Evolutionary conservation across 441 rosid genomes (phyloP).

Genomic region (Raphanus hybrid): DNA sequence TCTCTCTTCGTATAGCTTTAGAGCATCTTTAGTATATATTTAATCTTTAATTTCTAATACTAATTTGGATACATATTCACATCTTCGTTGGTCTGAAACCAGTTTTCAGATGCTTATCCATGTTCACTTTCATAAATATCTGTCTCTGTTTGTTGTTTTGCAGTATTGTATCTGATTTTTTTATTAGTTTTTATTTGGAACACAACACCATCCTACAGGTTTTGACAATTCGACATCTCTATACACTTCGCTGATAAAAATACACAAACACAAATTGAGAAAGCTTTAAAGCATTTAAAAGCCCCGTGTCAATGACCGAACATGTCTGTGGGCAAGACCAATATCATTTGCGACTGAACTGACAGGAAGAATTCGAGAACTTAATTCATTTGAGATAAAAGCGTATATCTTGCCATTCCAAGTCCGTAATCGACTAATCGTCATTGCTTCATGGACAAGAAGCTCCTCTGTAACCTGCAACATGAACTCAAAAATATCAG

Average conservation of each 20-base stretch:
- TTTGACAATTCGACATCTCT: constrained; percentile 25
- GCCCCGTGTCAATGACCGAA: constrained; percentile 18
- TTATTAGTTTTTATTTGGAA: too few species aligned
- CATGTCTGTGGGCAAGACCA: background rate
- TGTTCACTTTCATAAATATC: too few species aligned
- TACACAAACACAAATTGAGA: background rate
- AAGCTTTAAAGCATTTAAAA: background rate
- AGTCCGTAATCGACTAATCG: too few species aligned
- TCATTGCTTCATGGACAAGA: too few species aligned
- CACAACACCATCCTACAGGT: background rate
- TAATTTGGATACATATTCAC: constrained; percentile 20
- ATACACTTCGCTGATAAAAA: background rate
- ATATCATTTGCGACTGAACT: too few species aligned
- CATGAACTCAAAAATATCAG: too few species aligned
- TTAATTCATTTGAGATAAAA: too few species aligned
- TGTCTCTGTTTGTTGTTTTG: too few species aligned
- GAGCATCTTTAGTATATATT: background rate
- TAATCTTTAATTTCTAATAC: constrained; percentile 3
- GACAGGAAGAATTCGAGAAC: background rate
- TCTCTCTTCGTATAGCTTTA: constrained; percentile 34
- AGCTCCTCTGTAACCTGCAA: too few species aligned
- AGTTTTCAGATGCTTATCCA: too few species aligned
- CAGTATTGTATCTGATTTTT: too few species aligned
- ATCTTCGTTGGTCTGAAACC: background rate
- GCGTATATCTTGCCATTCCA: too few species aligned